Percentiles rank a stretch among this genome's conserved stretches.
phyloP scores from a whole-genome alignment of 176 grass and related monocot species.

The Oryza coarctata region DNA sequence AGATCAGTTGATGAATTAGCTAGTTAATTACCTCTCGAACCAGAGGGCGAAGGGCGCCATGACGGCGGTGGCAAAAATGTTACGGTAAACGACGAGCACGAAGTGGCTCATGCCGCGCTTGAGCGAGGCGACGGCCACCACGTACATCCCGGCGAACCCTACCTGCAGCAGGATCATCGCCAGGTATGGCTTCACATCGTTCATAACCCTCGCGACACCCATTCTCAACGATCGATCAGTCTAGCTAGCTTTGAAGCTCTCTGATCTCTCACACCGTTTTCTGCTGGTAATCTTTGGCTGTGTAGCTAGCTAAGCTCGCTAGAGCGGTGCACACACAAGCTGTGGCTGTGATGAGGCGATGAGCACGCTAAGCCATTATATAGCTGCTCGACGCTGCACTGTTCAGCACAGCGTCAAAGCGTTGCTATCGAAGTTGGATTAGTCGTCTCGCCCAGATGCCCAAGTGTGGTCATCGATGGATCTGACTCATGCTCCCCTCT shows the following conservation, averaged over 20 bases:
- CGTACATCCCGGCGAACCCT: slow-evolving; percentile 86
- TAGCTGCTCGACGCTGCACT: slow-evolving; percentile 27
- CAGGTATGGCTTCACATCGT: slow-evolving; percentile 72
- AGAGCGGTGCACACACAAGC: background rate
- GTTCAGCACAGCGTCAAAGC: background rate
- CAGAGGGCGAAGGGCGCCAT: slow-evolving; percentile 83
- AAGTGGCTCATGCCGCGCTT: slow-evolving; percentile 90
- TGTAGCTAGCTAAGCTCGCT: slow-evolving; percentile 16
- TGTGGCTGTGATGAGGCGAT: slow-evolving; percentile 34
- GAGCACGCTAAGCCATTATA: slow-evolving; percentile 50
- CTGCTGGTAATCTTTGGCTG: background rate
- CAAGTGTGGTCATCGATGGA: slow-evolving; percentile 30
- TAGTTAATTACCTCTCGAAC: slow-evolving; percentile 58
- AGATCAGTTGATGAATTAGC: background rate
- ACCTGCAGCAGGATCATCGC: slow-evolving; percentile 87
- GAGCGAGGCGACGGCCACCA: slow-evolving; percentile 62
- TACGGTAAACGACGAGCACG: slow-evolving; percentile 89
- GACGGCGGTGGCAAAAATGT: slow-evolving; percentile 57
- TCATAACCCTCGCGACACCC: slow-evolving; percentile 46
- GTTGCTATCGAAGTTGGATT: slow-evolving; percentile 31
- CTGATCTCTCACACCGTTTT: background rate
- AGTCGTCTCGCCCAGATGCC: slow-evolving; percentile 21
- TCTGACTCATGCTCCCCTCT: slow-evolving; percentile 39
- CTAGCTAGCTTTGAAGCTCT: background rate
- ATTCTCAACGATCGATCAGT: background rate